Evolutionary conservation across 768 basidiomycete genomes (phyloP).

Genomic region (Phlebiopsis gigantea): DNA sequence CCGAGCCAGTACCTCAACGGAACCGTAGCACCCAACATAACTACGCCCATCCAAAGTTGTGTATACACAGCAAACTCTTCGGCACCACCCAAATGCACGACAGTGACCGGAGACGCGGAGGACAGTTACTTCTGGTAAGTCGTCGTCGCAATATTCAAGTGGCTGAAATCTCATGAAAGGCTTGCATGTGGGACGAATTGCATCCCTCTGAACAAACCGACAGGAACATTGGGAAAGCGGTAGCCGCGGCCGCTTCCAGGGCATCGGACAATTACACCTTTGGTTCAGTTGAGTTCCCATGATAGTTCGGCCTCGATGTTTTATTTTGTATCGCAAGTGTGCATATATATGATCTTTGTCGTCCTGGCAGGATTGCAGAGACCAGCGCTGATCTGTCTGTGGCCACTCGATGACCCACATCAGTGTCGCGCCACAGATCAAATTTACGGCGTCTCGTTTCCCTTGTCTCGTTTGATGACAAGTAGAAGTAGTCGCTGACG

Average conservation of each 20-base stretch:
- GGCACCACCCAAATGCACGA: conserved; percentile 26
- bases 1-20: conserved; percentile 56
- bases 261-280: conserved; percentile 2
- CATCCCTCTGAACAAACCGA: conserved; percentile 58
- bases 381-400: too few species aligned
- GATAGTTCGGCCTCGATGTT: too few species aligned
- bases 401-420: too few species aligned
- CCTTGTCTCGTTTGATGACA: too few species aligned
- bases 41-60: conserved; percentile 44
- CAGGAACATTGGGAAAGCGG: conserved; percentile 47
- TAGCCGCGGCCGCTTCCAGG: conserved; percentile 26
- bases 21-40: conserved; percentile 53
- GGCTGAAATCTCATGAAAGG: neutral
- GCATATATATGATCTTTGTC: too few species aligned
- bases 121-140: conserved; percentile 57
- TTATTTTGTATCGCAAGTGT: too few species aligned
- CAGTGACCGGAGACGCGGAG: conserved; percentile 34
- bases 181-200: conserved; percentile 44
- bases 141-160: neutral
- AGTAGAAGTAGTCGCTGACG: too few species aligned
- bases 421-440: too few species aligned
- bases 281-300: conserved; percentile 15
- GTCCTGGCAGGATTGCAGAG: too few species aligned
- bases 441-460: too few species aligned
- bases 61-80: conserved; percentile 32